A percentile compares a stretch with the other conserved stretches of the same genome.
These are phyloP conservation scores for Pleodorina starrii DNA, from an alignment of 139 green algal species.

Conservation along the genomic window DNA sequence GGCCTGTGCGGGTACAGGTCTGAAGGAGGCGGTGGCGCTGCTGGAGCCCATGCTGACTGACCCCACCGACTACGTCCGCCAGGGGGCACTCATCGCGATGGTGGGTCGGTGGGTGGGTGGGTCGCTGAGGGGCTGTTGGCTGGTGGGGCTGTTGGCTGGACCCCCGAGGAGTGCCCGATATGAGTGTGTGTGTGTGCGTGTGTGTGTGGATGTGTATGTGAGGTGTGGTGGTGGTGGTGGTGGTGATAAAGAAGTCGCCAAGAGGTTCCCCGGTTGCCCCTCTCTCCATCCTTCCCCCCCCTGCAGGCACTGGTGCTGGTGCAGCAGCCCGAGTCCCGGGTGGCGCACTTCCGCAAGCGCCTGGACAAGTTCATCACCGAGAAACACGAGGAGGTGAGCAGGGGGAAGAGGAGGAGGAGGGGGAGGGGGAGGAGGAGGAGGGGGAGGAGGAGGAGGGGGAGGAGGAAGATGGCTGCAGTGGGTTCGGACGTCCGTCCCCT, in stretches of 20 bases:
- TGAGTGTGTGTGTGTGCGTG: too few relatives aligned
- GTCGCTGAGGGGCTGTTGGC: background rate
- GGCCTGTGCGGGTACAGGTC: slow-evolving; percentile 89
- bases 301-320: slow-evolving; percentile 35
- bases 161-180: too few relatives aligned
- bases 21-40: slow-evolving; percentile 85
- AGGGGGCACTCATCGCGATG: slow-evolving; percentile 94
- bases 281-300: background rate
- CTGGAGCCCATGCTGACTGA: slow-evolving; percentile 93
- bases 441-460: background rate
- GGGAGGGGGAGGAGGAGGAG: too few relatives aligned
- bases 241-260: too few relatives aligned
- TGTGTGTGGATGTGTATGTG: too few relatives aligned
- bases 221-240: too few relatives aligned
- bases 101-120: slow-evolving; percentile 69
- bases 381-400: slow-evolving; percentile 93
- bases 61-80: slow-evolving; percentile 93
- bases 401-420: too few relatives aligned
- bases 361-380: slow-evolving; percentile 90
- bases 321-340: slow-evolving; percentile 81
- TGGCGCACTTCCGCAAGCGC: slow-evolving; percentile 80
- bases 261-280: background rate
- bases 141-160: too few relatives aligned
- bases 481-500: too few relatives aligned
- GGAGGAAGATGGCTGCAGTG: too few relatives aligned